phyloP scores from a whole-genome alignment of 192 early-diverging fungal genomes.

The Rhizophagus prolifer region DNA sequence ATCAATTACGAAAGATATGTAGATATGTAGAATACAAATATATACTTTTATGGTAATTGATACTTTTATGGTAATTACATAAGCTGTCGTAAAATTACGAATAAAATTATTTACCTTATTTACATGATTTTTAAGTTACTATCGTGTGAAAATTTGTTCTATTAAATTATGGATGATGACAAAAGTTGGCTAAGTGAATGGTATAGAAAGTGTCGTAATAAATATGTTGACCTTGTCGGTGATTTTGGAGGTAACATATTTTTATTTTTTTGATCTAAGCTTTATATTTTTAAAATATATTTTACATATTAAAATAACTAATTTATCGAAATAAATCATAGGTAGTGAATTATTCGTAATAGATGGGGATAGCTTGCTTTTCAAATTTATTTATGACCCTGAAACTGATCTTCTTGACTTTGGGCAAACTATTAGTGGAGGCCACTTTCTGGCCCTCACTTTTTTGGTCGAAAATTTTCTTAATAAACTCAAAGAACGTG shows the following conservation, averaged over 20 bases:
- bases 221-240: constrained; percentile 39
- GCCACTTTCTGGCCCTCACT: constrained; percentile 32
- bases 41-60: too few relatives aligned
- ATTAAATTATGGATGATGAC: background rate
- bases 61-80: too few relatives aligned
- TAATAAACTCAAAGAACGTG: constrained; percentile 28
- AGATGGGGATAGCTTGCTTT: constrained; percentile 41
- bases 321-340: background rate
- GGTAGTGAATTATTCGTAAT: constrained; percentile 40
- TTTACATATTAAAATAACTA: too few relatives aligned
- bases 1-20: too few relatives aligned
- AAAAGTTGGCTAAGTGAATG: constrained; percentile 2
- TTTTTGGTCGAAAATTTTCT: constrained; percentile 37
- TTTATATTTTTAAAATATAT: too few relatives aligned
- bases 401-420: constrained; percentile 18
- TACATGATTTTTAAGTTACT: too few relatives aligned
- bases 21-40: too few relatives aligned
- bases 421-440: constrained; percentile 13
- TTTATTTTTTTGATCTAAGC: too few relatives aligned
- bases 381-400: constrained; percentile 17
- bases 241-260: constrained; percentile 42
- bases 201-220: constrained; percentile 1
- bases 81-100: too few relatives aligned
- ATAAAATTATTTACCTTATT: too few relatives aligned
- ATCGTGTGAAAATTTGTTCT: too few relatives aligned